Base-by-base conservation (phyloP, 345 rosid genomes). In the Eucalyptus viminalis region DNA sequence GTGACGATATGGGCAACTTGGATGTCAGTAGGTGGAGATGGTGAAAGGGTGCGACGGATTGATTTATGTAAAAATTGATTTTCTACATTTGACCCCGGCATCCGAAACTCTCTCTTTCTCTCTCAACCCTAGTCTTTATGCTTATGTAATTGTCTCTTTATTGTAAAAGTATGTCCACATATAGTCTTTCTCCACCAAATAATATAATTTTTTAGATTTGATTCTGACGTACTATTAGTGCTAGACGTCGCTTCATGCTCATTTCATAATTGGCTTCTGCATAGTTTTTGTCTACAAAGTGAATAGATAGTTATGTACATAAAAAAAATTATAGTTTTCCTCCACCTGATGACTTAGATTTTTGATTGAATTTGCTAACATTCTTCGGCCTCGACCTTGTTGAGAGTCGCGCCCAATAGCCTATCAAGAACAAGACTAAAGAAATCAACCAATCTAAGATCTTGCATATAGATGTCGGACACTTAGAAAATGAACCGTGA, bases 271-370 rank as follows among this genome's bases (percentile, higher is more conserved):
- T 62, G n/a, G 34, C 69, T 29, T 27, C 4, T 6, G 69, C 69
- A 3, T 29, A 14, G 16, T 27, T 62, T 27, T 62, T 27, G 31
- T 62, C 16, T 3, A 29, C 2, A 62, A 62, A 6, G 69, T 60
- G 7, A 29, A 60, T 3, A 60, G 34, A 62, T 27, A 27, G 31
- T 13, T 11, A 27, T 27, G 69, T 60, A 60, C 15, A 12, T 11
- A 27, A 27, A 27, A 27, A 12, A 1, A 0, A 0, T 29, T 2
- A 3, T 62, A 62, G 69, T 3, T 27, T 62, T 29, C 8, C 31
- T 60, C 31, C 69, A 2, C 69, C 34, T 2, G 17, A 62, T 62
- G 69, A 62, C 69, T 62, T 62, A 29, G 69, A 62, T 62, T 62
- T 27, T 62, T 3, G 17, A 62, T 62, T 29, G 34, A 62, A 13